Evolutionary conservation across 192 early-diverging fungal genomes (phyloP), one percentile per base, ranked within the genome.

Genomic region (Podila epicladia): DNA sequence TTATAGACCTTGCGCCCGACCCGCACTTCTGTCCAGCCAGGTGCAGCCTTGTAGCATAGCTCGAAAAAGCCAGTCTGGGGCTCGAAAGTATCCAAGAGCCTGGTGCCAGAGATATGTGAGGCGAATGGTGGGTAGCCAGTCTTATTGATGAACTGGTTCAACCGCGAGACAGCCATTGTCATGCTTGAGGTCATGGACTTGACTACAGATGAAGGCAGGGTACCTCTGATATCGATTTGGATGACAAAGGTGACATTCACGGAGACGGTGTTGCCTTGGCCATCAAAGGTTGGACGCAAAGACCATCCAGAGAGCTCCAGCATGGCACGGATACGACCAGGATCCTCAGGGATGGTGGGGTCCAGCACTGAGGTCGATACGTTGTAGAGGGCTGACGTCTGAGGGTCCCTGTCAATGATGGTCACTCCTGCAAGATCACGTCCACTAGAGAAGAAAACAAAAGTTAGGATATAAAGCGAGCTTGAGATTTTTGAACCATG

Each of bases 81-180:
- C 15, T 87, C 71, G 29, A 85, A 85, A 5, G 75, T 75, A 31
- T 86, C 84, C 41, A 85, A 58, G 17, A 84, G 79, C 4, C 88
- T 64, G 29, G 76, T 84, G 8, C 85, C 84, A 28, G 86, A 83
- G 8, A 86, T 82, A 22, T 83, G 75, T 5, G 83, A 74, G 7
- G 88, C 79, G 71, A 87, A 90, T 15, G 89, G 89, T 22, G 89
- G 89, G 68, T 82, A 88, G 28, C 89, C 89, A 51, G 58, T 62
- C 33, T 83, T 82, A 48, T 78, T 58, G 12, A 90, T 55, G 26
- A 85, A 86, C 3, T 87, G 83, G 41, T 84, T 71, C 22, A 88
- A 58, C 4, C 83, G 79, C 45, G 65, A 35, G 20, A 90, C 71
- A 35, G 83, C 83, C 26, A 84, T 68, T 58, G 86, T 87, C 53